Evolutionary conservation across 139 green algal species (phyloP).

Genomic region (Auxenochlorella pyrenoidosa): DNA sequence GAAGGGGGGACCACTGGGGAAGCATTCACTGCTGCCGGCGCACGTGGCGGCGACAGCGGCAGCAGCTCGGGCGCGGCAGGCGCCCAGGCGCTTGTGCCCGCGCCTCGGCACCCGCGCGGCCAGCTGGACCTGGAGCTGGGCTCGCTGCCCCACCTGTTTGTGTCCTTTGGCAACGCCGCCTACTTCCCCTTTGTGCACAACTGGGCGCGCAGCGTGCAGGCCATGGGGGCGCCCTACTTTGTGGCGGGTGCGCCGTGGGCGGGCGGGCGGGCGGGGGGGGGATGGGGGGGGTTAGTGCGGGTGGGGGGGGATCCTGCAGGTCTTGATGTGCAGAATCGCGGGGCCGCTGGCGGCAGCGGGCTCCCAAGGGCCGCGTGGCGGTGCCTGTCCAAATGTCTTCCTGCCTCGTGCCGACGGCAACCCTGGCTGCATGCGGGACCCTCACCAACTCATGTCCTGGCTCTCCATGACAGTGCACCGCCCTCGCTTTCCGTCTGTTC

Average conservation of each 20-base stretch:
- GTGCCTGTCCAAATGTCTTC: no score
- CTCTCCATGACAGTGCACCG: no score
- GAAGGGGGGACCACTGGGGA: not conserved
- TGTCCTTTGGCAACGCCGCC: constrained; percentile 18
- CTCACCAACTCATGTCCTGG: no score
- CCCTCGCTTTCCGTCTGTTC: no score
- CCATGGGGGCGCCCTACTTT: not conserved
- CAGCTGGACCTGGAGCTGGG: not conserved
- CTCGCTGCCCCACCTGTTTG: constrained; percentile 21
- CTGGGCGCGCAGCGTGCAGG: constrained; percentile 15
- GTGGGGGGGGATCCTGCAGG: no score
- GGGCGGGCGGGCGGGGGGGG: not conserved
- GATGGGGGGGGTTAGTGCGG: not conserved
- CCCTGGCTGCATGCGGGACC: no score
- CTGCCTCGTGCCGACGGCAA: no score
- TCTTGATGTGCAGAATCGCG: no score
- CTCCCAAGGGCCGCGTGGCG: no score
- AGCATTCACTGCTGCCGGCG: no score
- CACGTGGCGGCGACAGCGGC: not conserved
- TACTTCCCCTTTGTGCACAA: constrained; percentile 34
- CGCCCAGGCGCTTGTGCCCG: no score
- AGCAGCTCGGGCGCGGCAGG: not conserved
- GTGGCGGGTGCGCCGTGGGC: not conserved
- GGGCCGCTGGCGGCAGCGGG: no score
- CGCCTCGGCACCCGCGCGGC: not conserved